phyloP scores from a whole-genome alignment of 345 rosid species.

The Eucalyptus paniculata region DNA sequence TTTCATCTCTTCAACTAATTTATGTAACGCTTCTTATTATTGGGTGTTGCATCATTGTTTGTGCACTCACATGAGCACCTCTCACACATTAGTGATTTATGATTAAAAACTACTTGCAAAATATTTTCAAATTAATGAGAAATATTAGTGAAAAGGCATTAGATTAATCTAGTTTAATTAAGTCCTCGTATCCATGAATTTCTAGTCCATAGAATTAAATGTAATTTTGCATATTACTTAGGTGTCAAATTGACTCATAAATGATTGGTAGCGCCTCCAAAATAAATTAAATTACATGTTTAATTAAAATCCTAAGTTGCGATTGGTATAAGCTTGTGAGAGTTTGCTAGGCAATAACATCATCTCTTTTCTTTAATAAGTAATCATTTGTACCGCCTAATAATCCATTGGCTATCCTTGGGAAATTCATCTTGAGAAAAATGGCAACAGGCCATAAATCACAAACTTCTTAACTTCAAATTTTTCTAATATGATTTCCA shows the following conservation, averaged over 20 bases:
- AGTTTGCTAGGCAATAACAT: background rate
- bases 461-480: background rate
- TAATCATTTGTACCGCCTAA: too few relatives aligned
- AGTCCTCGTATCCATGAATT: background rate
- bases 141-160: background rate
- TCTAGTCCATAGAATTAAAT: too few relatives aligned
- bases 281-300: too few relatives aligned
- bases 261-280: background rate
- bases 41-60: background rate
- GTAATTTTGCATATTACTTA: background rate
- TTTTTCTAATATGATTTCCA: background rate
- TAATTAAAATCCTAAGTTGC: background rate
- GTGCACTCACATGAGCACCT: background rate
- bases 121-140: too few relatives aligned
- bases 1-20: background rate
- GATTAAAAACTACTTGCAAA: background rate
- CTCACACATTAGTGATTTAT: background rate
- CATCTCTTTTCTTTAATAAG: too few relatives aligned
- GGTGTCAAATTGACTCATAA: background rate
- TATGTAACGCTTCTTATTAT: background rate
- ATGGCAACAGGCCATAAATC: background rate
- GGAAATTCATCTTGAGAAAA: background rate
- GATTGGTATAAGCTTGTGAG: background rate
- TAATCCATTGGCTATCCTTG: too few relatives aligned
- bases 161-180: too few relatives aligned